A percentile compares a stretch with the other conserved stretches of the same genome.
Conservation (phyloP, 2,329 filamentous ascomycete genomes). For the Pseudogymnoascus sp. region DNA sequence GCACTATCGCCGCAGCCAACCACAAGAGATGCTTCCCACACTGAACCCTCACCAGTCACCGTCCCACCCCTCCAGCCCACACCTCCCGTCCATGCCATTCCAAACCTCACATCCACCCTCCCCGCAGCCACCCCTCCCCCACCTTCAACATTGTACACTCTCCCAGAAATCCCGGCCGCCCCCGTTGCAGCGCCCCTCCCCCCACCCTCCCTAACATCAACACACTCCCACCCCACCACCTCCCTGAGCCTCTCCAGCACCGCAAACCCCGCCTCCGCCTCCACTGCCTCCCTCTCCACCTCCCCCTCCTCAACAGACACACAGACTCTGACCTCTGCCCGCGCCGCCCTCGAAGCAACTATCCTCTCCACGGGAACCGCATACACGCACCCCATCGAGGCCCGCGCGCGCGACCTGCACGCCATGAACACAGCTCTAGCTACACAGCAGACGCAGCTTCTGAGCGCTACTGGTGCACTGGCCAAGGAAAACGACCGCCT, state of each 20-base stretch:
- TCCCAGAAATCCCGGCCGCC: background rate
- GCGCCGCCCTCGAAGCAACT: conserved; percentile 49
- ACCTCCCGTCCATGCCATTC: background rate
- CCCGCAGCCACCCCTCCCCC: background rate
- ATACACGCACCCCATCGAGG: conserved; percentile 59
- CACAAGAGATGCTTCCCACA: background rate
- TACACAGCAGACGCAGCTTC: conserved; percentile 59
- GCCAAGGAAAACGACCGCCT: conserved; percentile 57
- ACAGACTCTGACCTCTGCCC: conserved; percentile 44
- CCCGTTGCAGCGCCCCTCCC: background rate
- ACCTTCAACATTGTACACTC: background rate
- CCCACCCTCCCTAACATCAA: conserved; percentile 8
- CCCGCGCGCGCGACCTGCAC: conserved; percentile 62
- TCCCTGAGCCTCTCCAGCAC: conserved; percentile 7
- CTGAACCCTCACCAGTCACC: background rate
- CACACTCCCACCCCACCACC: background rate
- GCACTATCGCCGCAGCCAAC: background rate
- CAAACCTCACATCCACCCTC: background rate
- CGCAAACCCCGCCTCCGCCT: conserved; percentile 8
- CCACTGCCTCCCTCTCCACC: conserved; percentile 6
- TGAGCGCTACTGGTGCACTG: conserved; percentile 50
- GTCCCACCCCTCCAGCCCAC: background rate
- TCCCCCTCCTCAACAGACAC: conserved; percentile 20
- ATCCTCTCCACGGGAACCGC: conserved; percentile 50
- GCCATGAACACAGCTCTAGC: conserved; percentile 56